These are phyloP conservation scores for Nemania sp. DNA, from an alignment of 2,329 filamentous ascomycete species.

Conservation along the genomic window DNA sequence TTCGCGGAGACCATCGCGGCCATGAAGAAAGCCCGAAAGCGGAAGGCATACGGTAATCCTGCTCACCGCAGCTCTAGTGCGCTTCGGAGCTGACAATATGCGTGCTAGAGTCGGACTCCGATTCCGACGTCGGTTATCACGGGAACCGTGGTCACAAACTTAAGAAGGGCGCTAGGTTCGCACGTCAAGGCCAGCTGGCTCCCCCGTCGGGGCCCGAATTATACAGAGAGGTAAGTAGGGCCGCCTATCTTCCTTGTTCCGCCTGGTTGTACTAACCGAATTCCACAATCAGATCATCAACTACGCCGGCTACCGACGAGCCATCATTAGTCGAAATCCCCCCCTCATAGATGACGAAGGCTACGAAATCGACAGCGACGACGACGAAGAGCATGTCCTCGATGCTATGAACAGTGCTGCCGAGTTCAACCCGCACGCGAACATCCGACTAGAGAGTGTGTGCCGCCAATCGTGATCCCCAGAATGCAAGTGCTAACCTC, in stretches of 20 bases:
- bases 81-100: constrained; percentile 32
- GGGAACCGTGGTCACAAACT: constrained; percentile 81
- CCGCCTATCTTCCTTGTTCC: not conserved
- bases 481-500: constrained; percentile 1
- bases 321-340: constrained; percentile 76
- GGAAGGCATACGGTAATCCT: constrained; percentile 62
- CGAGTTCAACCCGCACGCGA: constrained; percentile 75
- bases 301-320: constrained; percentile 72
- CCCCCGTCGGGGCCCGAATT: constrained; percentile 67
- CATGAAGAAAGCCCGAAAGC: constrained; percentile 70
- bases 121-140: constrained; percentile 69
- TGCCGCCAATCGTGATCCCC: constrained; percentile 19
- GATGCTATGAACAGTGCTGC: constrained; percentile 66
- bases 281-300: constrained; percentile 63
- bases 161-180: constrained; percentile 73
- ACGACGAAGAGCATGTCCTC: constrained; percentile 66
- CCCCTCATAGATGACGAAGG: constrained; percentile 76
- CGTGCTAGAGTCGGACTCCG: constrained; percentile 73
- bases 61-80: constrained; percentile 4
- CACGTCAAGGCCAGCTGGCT: constrained; percentile 71
- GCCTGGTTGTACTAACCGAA: constrained; percentile 21
- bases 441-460: constrained; percentile 72
- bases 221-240: constrained; percentile 69
- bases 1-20: constrained; percentile 69
- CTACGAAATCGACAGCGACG: constrained; percentile 74